These are phyloP conservation scores for Scutellospora calospora DNA, from an alignment of 371 early-diverging fungal species.

Conservation along the genomic window DNA sequence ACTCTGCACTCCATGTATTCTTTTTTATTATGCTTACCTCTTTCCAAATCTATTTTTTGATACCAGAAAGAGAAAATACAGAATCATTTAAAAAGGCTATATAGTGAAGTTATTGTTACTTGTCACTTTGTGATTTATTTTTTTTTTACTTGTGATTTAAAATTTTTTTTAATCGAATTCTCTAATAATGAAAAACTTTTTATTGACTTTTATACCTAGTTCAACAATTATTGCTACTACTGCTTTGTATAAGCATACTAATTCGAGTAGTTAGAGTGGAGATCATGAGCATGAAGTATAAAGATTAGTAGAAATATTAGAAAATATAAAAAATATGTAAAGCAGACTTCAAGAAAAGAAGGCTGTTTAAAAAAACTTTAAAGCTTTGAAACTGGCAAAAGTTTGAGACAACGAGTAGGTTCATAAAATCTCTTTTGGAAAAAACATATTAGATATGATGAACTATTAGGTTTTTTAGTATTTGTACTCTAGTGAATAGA, in stretches of 20 bases:
- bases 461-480: constrained; percentile 11
- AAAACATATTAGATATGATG: constrained; percentile 20
- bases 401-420: constrained; percentile 17
- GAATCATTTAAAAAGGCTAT: not conserved
- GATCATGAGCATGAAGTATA: not conserved
- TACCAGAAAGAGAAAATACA: too few relatives aligned
- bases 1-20: too few relatives aligned
- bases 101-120: not conserved
- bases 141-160: not conserved
- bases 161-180: not conserved
- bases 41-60: too few relatives aligned
- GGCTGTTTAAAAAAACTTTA: constrained; percentile 18
- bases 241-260: not conserved
- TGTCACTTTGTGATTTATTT: not conserved
- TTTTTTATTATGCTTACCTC: too few relatives aligned
- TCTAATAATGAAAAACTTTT: constrained; percentile 1
- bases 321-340: not conserved
- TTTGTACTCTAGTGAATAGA: constrained; percentile 28
- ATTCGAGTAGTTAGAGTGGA: not conserved
- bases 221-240: not conserved
- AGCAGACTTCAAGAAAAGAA: not conserved
- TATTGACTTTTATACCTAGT: not conserved
- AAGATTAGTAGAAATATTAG: not conserved
- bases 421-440: not conserved
- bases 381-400: constrained; percentile 20